These are phyloP conservation scores for Plasmodium cynomolgi DNA, from an alignment of 169 alveolate species.

Conservation along the genomic window DNA sequence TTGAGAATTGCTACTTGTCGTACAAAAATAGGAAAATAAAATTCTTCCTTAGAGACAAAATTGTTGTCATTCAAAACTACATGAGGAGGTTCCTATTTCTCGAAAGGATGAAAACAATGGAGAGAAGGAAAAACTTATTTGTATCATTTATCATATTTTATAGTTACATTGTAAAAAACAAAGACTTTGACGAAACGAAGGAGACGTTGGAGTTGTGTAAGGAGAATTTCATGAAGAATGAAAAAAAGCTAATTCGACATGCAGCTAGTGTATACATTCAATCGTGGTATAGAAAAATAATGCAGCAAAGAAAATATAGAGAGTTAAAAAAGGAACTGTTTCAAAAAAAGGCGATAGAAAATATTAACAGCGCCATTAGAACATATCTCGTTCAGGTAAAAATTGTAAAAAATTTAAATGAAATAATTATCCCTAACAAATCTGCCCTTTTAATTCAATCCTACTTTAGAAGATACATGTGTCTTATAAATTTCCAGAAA, in stretches of 20 bases:
- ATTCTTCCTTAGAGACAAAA: constrained; percentile 37
- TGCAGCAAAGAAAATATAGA: constrained; percentile 68
- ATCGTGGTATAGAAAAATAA: constrained; percentile 73
- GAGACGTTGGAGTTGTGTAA: constrained; percentile 52
- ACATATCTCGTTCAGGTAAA: constrained; percentile 47
- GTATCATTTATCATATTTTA: constrained; percentile 66
- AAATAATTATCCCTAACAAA: constrained; percentile 53
- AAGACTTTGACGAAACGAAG: constrained; percentile 32
- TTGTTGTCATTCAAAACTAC: constrained; percentile 49
- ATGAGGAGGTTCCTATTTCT: constrained; percentile 40
- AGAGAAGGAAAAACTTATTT: constrained; percentile 48
- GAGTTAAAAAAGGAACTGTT: constrained; percentile 26
- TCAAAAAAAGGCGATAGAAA: constrained; percentile 39
- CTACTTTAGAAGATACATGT: constrained; percentile 51
- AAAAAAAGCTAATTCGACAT: constrained; percentile 52
- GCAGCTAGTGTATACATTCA: constrained; percentile 75
- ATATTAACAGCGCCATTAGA: constrained; percentile 32
- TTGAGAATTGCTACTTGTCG: constrained; percentile 35
- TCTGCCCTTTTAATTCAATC: constrained; percentile 58
- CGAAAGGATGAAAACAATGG: constrained; percentile 7
- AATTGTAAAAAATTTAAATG: constrained; percentile 39
- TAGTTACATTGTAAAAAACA: constrained; percentile 49
- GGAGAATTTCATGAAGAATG: constrained; percentile 55
- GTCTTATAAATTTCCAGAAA: constrained; percentile 41
- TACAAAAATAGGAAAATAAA: constrained; percentile 39